Evolutionary conservation across 2,329 filamentous ascomycete genomes (phyloP).

Genomic region (Fusarium tupiense): DNA sequence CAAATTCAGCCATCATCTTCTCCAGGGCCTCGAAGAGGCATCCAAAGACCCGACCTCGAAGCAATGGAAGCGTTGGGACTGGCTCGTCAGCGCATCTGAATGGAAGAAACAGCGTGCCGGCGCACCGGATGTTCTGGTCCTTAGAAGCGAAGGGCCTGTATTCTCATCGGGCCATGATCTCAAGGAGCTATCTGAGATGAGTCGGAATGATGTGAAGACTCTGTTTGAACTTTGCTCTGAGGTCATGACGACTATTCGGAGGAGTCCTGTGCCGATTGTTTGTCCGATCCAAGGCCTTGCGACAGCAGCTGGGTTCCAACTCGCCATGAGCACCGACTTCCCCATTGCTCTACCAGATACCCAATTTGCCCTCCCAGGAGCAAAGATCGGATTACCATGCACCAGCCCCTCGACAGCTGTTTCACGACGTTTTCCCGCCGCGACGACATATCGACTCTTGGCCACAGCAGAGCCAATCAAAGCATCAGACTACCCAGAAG

Average conservation of each 20-base stretch:
- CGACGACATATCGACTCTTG: conserved; percentile 29
- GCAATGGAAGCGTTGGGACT: not conserved
- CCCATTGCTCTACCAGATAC: conserved; percentile 31
- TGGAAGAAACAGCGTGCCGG: conserved; percentile 36
- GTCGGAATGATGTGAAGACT: conserved; percentile 18
- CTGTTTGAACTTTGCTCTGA: conserved; percentile 36
- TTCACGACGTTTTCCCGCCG: conserved; percentile 30
- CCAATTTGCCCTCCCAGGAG: conserved; percentile 31
- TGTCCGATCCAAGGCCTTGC: conserved; percentile 40
- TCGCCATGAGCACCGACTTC: conserved; percentile 38
- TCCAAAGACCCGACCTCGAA: not conserved
- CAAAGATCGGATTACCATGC: conserved; percentile 39
- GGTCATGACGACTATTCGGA: conserved; percentile 36
- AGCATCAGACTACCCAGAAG: conserved; percentile 20
- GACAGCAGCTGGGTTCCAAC: conserved; percentile 40
- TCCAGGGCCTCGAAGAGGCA: conserved; percentile 4
- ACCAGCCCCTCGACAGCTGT: conserved; percentile 38
- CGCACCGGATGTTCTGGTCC: conserved; percentile 33
- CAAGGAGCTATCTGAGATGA: conserved; percentile 28
- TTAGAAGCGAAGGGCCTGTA: conserved; percentile 37
- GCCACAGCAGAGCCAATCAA: conserved; percentile 28
- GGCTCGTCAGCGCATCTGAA: conserved; percentile 33
- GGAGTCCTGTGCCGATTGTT: conserved; percentile 35
- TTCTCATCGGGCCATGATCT: conserved; percentile 41
- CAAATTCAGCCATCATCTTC: not conserved